A percentile compares a stretch with the other conserved stretches of the same genome.
These are phyloP conservation scores for Pichia deserticola DNA, from an alignment of 805 yeast species.

Conservation along the genomic window DNA sequence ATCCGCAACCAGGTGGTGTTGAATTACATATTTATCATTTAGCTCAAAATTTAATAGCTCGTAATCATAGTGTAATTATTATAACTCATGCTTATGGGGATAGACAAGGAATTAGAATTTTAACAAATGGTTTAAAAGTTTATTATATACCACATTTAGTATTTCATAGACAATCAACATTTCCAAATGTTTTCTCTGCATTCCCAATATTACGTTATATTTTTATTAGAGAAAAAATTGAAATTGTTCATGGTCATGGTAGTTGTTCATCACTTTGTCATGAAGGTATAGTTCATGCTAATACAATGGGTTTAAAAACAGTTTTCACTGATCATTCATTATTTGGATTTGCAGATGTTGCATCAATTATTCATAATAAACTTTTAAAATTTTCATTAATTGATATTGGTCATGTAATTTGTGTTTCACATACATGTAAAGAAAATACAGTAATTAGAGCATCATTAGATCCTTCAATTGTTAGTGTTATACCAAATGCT, in stretches of 20 bases:
- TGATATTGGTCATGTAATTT: slow-evolving; percentile 88
- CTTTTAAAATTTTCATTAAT: slow-evolving; percentile 72
- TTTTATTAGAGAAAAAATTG: slow-evolving; percentile 74
- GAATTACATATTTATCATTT: slow-evolving; percentile 92
- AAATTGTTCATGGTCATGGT: slow-evolving; percentile 94
- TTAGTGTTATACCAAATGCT: slow-evolving; percentile 94
- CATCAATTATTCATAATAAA: slow-evolving; percentile 81
- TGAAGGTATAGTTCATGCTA: slow-evolving; percentile 86
- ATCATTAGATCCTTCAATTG: slow-evolving; percentile 63
- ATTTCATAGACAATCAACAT: slow-evolving; percentile 74
- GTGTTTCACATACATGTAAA: slow-evolving; percentile 94
- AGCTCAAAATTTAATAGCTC: slow-evolving; percentile 68
- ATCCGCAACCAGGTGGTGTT: slow-evolving; percentile 98
- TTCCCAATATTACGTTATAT: slow-evolving; percentile 84
- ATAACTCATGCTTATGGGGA: slow-evolving; percentile 85
- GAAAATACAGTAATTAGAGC: slow-evolving; percentile 92
- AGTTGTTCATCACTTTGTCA: slow-evolving; percentile 80
- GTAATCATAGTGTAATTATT: slow-evolving; percentile 81
- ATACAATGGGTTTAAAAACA: slow-evolving; percentile 86
- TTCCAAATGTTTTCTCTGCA: slow-evolving; percentile 83
- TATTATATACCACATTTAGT: slow-evolving; percentile 82
- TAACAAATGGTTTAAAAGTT: slow-evolving; percentile 88
- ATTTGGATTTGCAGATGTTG: slow-evolving; percentile 86
- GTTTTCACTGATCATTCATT: slow-evolving; percentile 94
- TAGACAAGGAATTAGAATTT: slow-evolving; percentile 71